These are phyloP conservation scores for Exophiala spinifera DNA, from an alignment of 2,329 filamentous ascomycete species.

Conservation along the genomic window DNA sequence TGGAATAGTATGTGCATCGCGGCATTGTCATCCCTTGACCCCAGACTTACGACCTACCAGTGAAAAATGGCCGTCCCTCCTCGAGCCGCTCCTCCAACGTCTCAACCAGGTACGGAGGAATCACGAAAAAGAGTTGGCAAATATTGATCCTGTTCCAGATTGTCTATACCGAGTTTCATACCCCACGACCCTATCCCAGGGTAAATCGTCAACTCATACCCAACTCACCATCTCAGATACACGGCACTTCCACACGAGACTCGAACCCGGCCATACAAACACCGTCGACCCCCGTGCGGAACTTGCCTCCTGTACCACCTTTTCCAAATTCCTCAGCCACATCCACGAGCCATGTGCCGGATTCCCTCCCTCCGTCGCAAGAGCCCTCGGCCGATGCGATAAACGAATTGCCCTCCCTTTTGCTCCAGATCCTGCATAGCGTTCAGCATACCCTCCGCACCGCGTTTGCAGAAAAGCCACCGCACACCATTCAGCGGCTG, in stretches of 20 bases:
- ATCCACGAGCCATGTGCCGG: constrained; percentile 41
- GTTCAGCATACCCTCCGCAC: constrained; percentile 59
- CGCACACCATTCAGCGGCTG: constrained; percentile 88
- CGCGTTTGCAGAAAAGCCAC: constrained; percentile 71
- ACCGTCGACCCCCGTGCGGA: constrained; percentile 30
- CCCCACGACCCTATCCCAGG: constrained; percentile 55
- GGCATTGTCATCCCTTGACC: constrained; percentile 6
- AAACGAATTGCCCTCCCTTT: constrained; percentile 57
- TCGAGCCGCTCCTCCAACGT: constrained; percentile 63
- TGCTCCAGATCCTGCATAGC: constrained; percentile 60
- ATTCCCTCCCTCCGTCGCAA: constrained; percentile 43
- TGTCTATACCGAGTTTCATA: constrained; percentile 70
- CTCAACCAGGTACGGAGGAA: constrained; percentile 58
- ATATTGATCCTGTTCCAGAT: constrained; percentile 53
- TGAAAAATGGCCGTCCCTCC: constrained; percentile 65
- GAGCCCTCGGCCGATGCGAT: constrained; percentile 40
- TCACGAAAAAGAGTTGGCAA: neutral
- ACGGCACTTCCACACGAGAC: constrained; percentile 31
- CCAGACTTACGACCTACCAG: constrained; percentile 48
- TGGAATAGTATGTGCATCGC: constrained; percentile 52
- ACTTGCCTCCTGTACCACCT: constrained; percentile 39
- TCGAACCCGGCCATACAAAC: constrained; percentile 37
- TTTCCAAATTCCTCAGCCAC: constrained; percentile 36
- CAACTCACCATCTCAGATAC: constrained; percentile 22
- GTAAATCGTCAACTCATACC: constrained; percentile 41